phyloP scores from a whole-genome alignment of 495 filamentous ascomycete genomes.

The Talaromyces wortmannii region DNA sequence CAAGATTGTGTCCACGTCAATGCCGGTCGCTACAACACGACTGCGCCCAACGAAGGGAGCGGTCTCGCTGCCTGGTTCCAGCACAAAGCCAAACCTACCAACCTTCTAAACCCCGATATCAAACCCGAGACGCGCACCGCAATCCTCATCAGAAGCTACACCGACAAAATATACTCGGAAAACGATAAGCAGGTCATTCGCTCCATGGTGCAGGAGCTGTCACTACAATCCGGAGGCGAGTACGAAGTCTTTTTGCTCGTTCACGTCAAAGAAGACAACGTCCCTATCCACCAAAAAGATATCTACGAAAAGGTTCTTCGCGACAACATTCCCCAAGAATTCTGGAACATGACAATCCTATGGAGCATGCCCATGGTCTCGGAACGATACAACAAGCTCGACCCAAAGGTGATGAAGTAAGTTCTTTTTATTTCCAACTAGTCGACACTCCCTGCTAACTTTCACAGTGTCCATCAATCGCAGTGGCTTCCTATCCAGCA shows the following conservation, averaged over 20 bases:
- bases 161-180: conserved; percentile 59
- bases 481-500: conserved; percentile 29
- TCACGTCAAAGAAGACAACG: conserved; percentile 55
- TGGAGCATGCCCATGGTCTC: conserved; percentile 42
- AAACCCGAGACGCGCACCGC: conserved; percentile 46
- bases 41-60: not conserved
- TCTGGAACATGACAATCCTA: conserved; percentile 58
- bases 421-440: not conserved
- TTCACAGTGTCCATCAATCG: conserved; percentile 15
- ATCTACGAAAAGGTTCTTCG: conserved; percentile 43
- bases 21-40: conserved; percentile 43
- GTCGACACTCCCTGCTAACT: not conserved
- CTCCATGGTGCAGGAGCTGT: conserved; percentile 66
- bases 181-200: conserved; percentile 68
- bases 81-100: not conserved
- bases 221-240: conserved; percentile 65
- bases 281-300: conserved; percentile 45
- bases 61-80: not conserved
- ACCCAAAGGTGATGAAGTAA: conserved; percentile 5
- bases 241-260: conserved; percentile 73
- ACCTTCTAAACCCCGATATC: conserved; percentile 3
- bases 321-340: conserved; percentile 54
- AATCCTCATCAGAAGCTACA: conserved; percentile 61
- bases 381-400: conserved; percentile 6
- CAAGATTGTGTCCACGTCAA: conserved; percentile 56